Conservation (phyloP, 2,329 filamentous ascomycete genomes). For the Fusarium sp. region DNA sequence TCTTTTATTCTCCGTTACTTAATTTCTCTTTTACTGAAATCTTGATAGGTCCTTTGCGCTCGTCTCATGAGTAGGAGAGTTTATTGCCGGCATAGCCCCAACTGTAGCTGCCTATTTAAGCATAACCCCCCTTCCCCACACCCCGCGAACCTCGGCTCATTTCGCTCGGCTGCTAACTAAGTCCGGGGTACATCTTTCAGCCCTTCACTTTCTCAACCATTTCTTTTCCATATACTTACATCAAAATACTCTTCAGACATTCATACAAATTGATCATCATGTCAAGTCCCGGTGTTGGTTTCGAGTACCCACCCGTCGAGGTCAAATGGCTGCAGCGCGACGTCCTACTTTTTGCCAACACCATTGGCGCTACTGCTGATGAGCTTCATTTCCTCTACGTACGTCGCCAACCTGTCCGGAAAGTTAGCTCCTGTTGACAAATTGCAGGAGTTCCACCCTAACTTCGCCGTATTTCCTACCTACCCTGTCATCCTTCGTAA, state of each 20-base stretch:
- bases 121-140: background rate
- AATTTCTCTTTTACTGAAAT: too few species aligned
- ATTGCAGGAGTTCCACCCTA: slow-evolving; percentile 57
- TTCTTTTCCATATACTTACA: background rate
- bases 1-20: too few species aligned
- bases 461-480: slow-evolving; percentile 59
- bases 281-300: slow-evolving; percentile 12
- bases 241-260: background rate
- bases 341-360: slow-evolving; percentile 12
- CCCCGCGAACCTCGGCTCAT: slow-evolving; percentile 10
- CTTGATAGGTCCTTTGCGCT: too few species aligned
- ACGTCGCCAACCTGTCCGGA: slow-evolving; percentile 16
- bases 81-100: too few species aligned
- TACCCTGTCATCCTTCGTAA: slow-evolving; percentile 57
- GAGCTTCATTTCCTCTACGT: slow-evolving; percentile 19
- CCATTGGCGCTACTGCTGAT: slow-evolving; percentile 8
- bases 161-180: too few species aligned
- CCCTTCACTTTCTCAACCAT: background rate
- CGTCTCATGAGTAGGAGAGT: too few species aligned
- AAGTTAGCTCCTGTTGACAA: slow-evolving; percentile 54
- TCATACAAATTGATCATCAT: background rate
- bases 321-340: slow-evolving; percentile 14
- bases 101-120: too few species aligned
- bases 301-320: slow-evolving; percentile 8
- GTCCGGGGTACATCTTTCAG: background rate